Evolutionary conservation across 2,329 filamentous ascomycete species (phyloP).

Genomic region (Xylaria polymorpha): DNA sequence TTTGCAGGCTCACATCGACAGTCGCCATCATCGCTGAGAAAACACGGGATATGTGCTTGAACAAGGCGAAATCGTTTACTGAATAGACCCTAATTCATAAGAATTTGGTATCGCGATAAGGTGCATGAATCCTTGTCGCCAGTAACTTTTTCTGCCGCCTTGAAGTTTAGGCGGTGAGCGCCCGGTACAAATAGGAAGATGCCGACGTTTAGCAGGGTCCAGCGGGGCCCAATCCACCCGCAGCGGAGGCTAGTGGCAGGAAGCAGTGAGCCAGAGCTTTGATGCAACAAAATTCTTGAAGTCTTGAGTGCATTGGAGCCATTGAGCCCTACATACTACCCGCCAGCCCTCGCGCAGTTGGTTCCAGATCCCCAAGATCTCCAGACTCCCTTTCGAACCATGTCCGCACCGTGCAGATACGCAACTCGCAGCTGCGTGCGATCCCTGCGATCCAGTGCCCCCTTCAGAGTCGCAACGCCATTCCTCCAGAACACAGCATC

Average conservation of each 20-base stretch:
- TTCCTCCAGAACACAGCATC: constrained; percentile 61
- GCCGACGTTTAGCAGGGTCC: constrained; percentile 12
- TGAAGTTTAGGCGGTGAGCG: constrained; percentile 49
- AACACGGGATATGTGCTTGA: constrained; percentile 41
- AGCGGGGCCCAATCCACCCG: constrained; percentile 23
- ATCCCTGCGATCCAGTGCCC: constrained; percentile 65
- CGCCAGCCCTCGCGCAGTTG: constrained; percentile 33
- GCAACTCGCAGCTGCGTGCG: constrained; percentile 73
- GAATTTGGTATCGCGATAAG: constrained; percentile 41
- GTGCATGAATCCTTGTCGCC: constrained; percentile 30
- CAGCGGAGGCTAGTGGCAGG: constrained; percentile 19
- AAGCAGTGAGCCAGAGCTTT: constrained; percentile 33
- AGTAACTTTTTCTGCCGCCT: constrained; percentile 44
- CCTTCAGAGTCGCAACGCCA: constrained; percentile 59
- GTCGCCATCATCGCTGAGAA: constrained; percentile 59
- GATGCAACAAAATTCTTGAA: constrained; percentile 47
- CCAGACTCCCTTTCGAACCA: constrained; percentile 52
- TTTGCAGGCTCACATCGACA: constrained; percentile 66
- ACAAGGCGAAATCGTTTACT: constrained; percentile 29
- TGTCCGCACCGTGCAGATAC: constrained; percentile 72
- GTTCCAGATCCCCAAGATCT: constrained; percentile 17
- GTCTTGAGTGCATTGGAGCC: constrained; percentile 40
- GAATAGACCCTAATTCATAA: constrained; percentile 25
- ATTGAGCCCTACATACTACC: constrained; percentile 28
- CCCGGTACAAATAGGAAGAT: constrained; percentile 11